These are phyloP conservation scores for Russula olivacea DNA, from an alignment of 768 basidiomycete genomes.

Conservation along the genomic window DNA sequence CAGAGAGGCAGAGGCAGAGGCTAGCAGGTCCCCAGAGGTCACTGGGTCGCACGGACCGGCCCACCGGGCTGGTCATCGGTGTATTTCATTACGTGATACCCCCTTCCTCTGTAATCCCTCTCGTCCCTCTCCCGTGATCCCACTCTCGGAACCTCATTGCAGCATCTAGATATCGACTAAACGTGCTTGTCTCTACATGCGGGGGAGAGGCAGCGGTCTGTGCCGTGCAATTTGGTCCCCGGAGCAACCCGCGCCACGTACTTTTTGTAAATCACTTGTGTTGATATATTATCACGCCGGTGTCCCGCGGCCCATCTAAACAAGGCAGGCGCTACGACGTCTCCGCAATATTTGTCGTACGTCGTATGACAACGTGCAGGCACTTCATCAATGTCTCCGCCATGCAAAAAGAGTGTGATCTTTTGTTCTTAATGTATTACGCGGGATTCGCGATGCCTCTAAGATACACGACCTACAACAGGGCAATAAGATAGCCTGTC, in stretches of 20 bases:
- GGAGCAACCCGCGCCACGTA: slow-evolving; percentile 1
- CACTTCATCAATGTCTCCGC: no score
- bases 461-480: slow-evolving; percentile 22
- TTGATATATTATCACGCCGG: not conserved
- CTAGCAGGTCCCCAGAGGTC: no score
- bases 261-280: not conserved
- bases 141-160: no score
- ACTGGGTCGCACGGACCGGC: not conserved
- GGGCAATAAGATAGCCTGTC: slow-evolving; percentile 17
- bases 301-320: slow-evolving; percentile 9
- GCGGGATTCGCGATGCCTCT: slow-evolving; percentile 8
- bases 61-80: not conserved
- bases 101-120: no score
- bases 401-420: not conserved
- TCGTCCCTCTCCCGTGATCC: not conserved
- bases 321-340: slow-evolving; percentile 16
- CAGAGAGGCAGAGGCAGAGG: not conserved
- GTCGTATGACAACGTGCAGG: not conserved
- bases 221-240: not conserved
- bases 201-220: not conserved
- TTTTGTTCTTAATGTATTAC: slow-evolving; percentile 12
- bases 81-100: not conserved
- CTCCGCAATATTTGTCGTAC: slow-evolving; percentile 15
- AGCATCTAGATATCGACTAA: not conserved
- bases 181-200: not conserved